Base-by-base conservation (phyloP, 169 alveolate genomes). In the Haemoproteus tartakovskyi region DNA sequence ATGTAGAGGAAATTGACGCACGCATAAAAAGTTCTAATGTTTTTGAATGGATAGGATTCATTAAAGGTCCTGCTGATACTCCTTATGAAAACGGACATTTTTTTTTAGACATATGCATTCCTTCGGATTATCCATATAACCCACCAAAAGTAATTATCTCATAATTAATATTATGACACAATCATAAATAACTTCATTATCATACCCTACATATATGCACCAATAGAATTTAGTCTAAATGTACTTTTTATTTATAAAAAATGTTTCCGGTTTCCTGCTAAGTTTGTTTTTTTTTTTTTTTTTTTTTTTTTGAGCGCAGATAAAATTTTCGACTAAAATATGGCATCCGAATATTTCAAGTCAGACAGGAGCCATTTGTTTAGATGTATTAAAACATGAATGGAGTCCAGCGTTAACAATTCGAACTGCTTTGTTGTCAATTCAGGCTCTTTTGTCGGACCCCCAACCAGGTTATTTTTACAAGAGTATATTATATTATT, bases 381-480 rank as follows among this genome's bases (percentile, higher is more conserved):
- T 98, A 67, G 99, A 98, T 87, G 95, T 97, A 48, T 87, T 98
- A 82, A 96, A 97, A 89, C 99, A 96, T 88, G 97, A 98, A 87
- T 98, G 99, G 99, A 95, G 99, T 87, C 99, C 99, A 9, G 99
- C 99, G 30, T 91, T 97, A 70, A 98, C 96, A 87, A 96, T 98
- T 22, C 90, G 99, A 79, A 96, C 99, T 6, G 99, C 97, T 16
- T 87, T 98, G 78, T 90, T 97, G 30, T 93, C 98, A 38, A 96
- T 98, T 27, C 98, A 97, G 87, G 98, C 99, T 26, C 92, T 97
- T 56, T 92, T 97, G 52, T 93, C 98, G 45, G 95, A 98, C 8
- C 99, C 99, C 26, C 98, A 96, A 82, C 99, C 99, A 16, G 97
- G 94, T 78, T 99, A 97, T 60, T 99, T 99, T 8, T 92, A n/a